A percentile compares a stretch with the other conserved stretches of the same genome.
These are phyloP conservation scores for Populus hybrid DNA, from an alignment of 441 rosid species.

Conservation along the genomic window DNA sequence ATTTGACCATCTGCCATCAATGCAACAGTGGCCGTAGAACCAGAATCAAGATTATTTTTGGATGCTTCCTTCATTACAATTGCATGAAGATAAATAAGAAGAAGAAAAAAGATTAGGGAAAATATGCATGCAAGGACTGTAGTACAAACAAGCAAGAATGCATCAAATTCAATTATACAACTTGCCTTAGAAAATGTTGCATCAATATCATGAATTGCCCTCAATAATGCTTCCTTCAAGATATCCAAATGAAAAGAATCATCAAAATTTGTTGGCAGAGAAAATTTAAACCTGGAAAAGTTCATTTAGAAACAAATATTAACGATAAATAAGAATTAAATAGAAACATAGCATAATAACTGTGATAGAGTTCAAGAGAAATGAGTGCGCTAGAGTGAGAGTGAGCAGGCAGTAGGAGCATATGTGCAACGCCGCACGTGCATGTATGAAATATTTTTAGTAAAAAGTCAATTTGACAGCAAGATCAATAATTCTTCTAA, in stretches of 20 bases:
- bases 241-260: constrained; percentile 77
- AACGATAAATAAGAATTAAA: constrained; percentile 1
- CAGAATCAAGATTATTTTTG: constrained; percentile 54
- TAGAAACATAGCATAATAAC: not conserved
- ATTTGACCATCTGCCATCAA: constrained; percentile 76
- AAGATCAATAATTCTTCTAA: not conserved
- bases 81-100: constrained; percentile 18
- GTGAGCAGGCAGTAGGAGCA: too few species aligned
- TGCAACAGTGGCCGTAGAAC: constrained; percentile 83
- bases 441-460: too few species aligned
- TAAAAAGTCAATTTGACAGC: not conserved
- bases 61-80: constrained; percentile 72
- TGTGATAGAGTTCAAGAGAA: too few species aligned
- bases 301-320: constrained; percentile 7
- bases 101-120: constrained; percentile 9
- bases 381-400: too few species aligned
- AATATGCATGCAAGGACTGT: constrained; percentile 4
- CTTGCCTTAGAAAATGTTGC: constrained; percentile 71
- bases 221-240: constrained; percentile 78
- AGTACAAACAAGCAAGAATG: not conserved
- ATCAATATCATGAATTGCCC: constrained; percentile 91
- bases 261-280: constrained; percentile 45
- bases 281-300: constrained; percentile 54
- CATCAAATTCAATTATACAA: constrained; percentile 3
- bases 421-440: too few species aligned